phyloP scores from a whole-genome alignment of 257 asterid genomes.

The Solanum paucissectum region DNA sequence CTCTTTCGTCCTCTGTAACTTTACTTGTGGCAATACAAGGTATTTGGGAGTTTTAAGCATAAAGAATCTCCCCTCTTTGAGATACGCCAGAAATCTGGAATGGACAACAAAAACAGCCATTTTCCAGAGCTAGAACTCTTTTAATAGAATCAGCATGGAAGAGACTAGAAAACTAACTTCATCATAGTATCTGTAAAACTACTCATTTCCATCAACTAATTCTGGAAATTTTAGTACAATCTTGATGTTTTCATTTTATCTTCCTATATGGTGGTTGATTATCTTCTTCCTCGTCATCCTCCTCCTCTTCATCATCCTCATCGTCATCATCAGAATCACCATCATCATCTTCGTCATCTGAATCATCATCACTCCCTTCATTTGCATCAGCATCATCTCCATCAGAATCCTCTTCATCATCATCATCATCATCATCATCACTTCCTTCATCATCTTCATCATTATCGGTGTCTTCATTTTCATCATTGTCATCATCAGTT shows the following conservation, averaged over 20 bases:
- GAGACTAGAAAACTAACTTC: background rate
- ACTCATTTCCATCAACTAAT: background rate
- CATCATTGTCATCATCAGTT: background rate
- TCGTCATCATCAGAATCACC: background rate
- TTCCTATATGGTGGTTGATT: constrained; percentile 6
- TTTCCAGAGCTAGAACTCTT: background rate
- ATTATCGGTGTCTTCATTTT: background rate
- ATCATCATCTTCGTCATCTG: background rate
- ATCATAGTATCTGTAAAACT: background rate
- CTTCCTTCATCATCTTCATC: background rate
- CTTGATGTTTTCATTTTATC: constrained; percentile 10
- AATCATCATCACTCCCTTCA: constrained; percentile 8
- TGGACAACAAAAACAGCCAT: background rate
- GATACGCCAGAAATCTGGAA: background rate
- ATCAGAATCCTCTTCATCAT: background rate
- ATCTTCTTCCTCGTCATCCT: constrained; percentile 1
- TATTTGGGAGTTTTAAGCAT: background rate
- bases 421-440: background rate
- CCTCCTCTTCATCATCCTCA: background rate
- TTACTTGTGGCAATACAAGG: background rate
- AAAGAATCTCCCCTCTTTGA: background rate
- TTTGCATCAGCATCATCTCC: constrained; percentile 5
- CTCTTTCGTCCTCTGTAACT: too few relatives aligned
- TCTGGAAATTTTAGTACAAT: background rate
- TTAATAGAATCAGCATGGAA: background rate